Conservation (phyloP, 805 yeast genomes). For the Metschnikowia borealis region DNA sequence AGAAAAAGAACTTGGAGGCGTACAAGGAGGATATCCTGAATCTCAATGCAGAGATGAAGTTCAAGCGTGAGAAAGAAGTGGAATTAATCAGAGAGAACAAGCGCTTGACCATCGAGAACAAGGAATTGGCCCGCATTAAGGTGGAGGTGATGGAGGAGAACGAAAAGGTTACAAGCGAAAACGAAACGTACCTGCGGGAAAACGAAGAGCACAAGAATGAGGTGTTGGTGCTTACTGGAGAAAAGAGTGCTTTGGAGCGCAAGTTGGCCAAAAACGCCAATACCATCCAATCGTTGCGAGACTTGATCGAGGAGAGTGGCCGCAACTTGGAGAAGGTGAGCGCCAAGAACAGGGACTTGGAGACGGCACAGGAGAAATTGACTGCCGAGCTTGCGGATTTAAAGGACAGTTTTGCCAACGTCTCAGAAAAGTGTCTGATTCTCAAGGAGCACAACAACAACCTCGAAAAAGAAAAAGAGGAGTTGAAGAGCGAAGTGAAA, state of each 20-base stretch:
- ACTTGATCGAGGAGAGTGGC: conserved; percentile 56
- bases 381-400: conserved; percentile 24
- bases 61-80: conserved; percentile 61
- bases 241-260: conserved; percentile 32
- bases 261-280: conserved; percentile 32
- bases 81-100: conserved; percentile 61
- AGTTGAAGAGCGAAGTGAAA: conserved; percentile 32
- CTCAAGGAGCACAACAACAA: conserved; percentile 33
- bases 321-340: conserved; percentile 57
- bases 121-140: conserved; percentile 35
- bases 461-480: conserved; percentile 31
- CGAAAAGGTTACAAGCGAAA: conserved; percentile 38
- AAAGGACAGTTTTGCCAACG: conserved; percentile 21
- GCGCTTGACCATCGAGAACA: conserved; percentile 55
- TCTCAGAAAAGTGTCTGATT: conserved; percentile 10
- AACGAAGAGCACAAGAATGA: conserved; percentile 26
- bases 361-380: conserved; percentile 28
- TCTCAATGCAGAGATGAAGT: conserved; percentile 50
- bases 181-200: conserved; percentile 33
- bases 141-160: conserved; percentile 29
- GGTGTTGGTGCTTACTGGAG: conserved; percentile 30
- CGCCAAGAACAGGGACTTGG: conserved; percentile 19
- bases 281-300: conserved; percentile 55
- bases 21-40: conserved; percentile 50
- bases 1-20: conserved; percentile 22